A percentile compares a stretch with the other conserved stretches of the same genome.
Evolutionary conservation across 306 rosid genomes (phyloP).

Genomic region (Trifolium pratense): DNA sequence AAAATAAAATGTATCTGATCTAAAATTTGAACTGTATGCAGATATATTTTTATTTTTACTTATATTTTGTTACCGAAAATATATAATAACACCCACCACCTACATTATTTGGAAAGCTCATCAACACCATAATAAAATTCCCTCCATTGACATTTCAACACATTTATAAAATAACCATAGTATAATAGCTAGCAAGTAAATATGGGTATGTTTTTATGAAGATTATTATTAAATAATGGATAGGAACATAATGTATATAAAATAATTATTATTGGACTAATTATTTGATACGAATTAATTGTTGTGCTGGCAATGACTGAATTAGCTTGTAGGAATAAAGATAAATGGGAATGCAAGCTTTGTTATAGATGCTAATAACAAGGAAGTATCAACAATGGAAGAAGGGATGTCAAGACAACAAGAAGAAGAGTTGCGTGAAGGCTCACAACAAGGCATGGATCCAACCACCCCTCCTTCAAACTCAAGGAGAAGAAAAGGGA

Average conservation of each 20-base stretch:
- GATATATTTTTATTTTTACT: too few species aligned
- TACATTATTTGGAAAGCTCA: constrained; percentile 48
- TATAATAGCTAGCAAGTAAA: background rate
- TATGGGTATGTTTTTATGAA: background rate
- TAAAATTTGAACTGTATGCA: too few species aligned
- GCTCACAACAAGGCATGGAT: constrained; percentile 73
- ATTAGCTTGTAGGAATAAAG: constrained; percentile 79
- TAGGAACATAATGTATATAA: constrained; percentile 33
- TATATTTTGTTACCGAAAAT: too few species aligned
- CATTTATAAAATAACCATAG: constrained; percentile 2
- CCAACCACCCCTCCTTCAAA: constrained; percentile 78
- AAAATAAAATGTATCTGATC: too few species aligned
- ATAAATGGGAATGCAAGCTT: constrained; percentile 83
- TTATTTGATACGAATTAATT: constrained; percentile 17
- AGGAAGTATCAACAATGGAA: constrained; percentile 46
- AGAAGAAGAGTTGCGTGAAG: constrained; percentile 78
- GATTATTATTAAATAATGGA: background rate
- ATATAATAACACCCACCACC: constrained; percentile 50
- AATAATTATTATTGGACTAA: constrained; percentile 10
- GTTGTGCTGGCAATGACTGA: constrained; percentile 32
- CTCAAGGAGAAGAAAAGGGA: constrained; percentile 95
- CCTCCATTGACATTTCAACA: constrained; percentile 41
- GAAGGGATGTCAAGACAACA: constrained; percentile 52
- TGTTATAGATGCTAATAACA: constrained; percentile 55
- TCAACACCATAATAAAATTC: constrained; percentile 51